A percentile compares a stretch with the other conserved stretches of the same genome.
phyloP scores from a whole-genome alignment of 306 rosid species.

The Elaeagnus macrophylla region DNA sequence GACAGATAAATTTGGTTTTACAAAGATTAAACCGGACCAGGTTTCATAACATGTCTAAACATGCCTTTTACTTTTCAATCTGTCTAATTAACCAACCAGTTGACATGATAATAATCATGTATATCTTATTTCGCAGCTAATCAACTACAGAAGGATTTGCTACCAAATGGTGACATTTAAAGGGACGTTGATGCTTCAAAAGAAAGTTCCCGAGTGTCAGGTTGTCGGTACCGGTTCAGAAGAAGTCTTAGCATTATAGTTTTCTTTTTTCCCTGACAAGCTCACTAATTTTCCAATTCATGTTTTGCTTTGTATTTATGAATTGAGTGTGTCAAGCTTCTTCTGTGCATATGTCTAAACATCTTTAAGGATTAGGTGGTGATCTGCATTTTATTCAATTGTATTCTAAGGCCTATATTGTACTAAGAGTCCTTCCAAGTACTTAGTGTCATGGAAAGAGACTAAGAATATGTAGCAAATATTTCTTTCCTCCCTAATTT shows the following conservation, averaged over 20 bases:
- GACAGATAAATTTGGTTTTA: slow-evolving; percentile 76
- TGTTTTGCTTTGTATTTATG: slow-evolving; percentile 13
- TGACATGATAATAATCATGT: slow-evolving; percentile 1
- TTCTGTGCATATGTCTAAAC: slow-evolving; percentile 20
- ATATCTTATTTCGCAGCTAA: slow-evolving; percentile 46
- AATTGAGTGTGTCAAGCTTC: slow-evolving; percentile 18
- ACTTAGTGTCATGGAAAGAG: too few relatives aligned
- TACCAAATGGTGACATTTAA: slow-evolving; percentile 76
- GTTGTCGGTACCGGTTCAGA: slow-evolving; percentile 23
- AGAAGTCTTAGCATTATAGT: neutral
- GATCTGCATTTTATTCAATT: too few relatives aligned
- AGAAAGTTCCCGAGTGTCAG: slow-evolving; percentile 57
- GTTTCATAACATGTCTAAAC: slow-evolving; percentile 23
- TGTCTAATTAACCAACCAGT: slow-evolving; percentile 4
- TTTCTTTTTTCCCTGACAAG: slow-evolving; percentile 6
- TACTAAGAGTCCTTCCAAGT: too few relatives aligned
- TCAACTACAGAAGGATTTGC: slow-evolving; percentile 58
- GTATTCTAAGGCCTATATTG: too few relatives aligned
- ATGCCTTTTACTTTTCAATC: neutral
- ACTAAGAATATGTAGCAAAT: too few relatives aligned
- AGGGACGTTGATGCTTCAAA: slow-evolving; percentile 88
- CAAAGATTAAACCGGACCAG: slow-evolving; percentile 67
- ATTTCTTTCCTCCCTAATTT: too few relatives aligned
- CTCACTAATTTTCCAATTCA: slow-evolving; percentile 15
- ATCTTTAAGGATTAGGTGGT: neutral